Base-by-base conservation (phyloP, 2,329 filamentous ascomycete species). In the Dryadomyces quercivorus region DNA sequence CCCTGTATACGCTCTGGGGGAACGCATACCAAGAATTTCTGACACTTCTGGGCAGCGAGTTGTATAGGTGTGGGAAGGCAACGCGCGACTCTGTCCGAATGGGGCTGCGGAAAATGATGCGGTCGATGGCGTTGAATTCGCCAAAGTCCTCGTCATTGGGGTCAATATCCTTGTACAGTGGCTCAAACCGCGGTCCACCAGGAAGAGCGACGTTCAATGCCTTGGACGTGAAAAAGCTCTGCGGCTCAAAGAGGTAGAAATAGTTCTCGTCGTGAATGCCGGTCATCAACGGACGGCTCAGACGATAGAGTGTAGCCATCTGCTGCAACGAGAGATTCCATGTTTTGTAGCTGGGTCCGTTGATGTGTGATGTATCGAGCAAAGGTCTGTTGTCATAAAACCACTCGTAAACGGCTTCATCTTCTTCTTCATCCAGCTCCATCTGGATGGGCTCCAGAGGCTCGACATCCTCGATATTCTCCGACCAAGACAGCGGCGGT, bases 101-200 rank as follows among this genome's bases (percentile, higher is more conserved):
- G 0, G 92, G 91, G 49, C 87, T 85, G 60, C 93, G 86, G 77
- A 98, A 98, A 61, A 98, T 98, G 70, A 98, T 98, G 62, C 94
- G 88, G 65, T 98, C 93, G 63, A 98, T 98, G 38, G 93, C 93
- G 65, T 98, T 98, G 77, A 98, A 98, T 70, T 98, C 93, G 70
- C 93, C 93, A 70, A 98, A 98, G 66, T 98, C 93, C 69, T 98
- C 93, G 62, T 97, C 92, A 63, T 98, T 98, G 2, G 93, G 93
- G 67, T 98, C 91, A 58, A 98, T 91, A 63, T 98, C 93, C 71
- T 98, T 98, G 76, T 96, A 98, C 20, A 98, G 69, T 22, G 93
- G 93, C 70, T 98, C 93, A 60, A 98, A 98, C 34, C 93, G 84
- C 58, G 93, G 93, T 10, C 93, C 94, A 66, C 93, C 93, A n/a